phyloP scores from a whole-genome alignment of 805 yeast species.

The Metschnikowia picachoensis region DNA sequence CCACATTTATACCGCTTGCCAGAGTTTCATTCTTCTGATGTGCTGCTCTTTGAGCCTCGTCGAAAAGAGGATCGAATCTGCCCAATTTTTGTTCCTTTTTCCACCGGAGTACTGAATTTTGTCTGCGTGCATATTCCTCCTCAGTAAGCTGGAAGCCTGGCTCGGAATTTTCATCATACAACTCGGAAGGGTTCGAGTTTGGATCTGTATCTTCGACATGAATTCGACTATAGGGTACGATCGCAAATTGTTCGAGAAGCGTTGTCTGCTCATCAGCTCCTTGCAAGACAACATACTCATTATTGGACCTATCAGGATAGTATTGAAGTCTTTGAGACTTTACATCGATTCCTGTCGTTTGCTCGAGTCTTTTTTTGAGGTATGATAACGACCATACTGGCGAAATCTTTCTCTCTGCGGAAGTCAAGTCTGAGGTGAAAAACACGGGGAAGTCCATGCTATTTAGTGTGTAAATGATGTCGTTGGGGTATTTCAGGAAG shows the following conservation, averaged over 20 bases:
- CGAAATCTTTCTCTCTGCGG: conserved; percentile 66
- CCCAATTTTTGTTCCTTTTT: conserved; percentile 68
- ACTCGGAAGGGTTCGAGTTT: conserved; percentile 45
- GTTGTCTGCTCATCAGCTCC: conserved; percentile 18
- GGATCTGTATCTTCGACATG: conserved; percentile 57
- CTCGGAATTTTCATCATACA: conserved; percentile 31
- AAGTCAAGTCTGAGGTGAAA: conserved; percentile 61
- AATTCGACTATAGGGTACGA: conserved; percentile 44
- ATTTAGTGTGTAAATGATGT: too few relatives aligned
- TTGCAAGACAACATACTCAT: conserved; percentile 28
- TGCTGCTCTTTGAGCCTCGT: conserved; percentile 29
- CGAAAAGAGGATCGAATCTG: conserved; percentile 57
- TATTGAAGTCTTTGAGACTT: conserved; percentile 47
- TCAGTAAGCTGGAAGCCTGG: conserved; percentile 45
- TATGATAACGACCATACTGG: conserved; percentile 55
- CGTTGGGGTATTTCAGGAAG: too few relatives aligned
- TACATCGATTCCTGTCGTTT: conserved; percentile 72
- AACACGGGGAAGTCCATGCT: conserved; percentile 46
- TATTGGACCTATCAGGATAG: conserved; percentile 38
- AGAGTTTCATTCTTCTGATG: conserved; percentile 4
- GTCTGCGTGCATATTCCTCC: conserved; percentile 56
- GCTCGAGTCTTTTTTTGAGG: conserved; percentile 55
- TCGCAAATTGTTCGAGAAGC: conserved; percentile 22
- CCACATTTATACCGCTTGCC: conserved; percentile 35
- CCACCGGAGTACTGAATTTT: conserved; percentile 72